Evolutionary conservation across 2,329 filamentous ascomycete species (phyloP).

Genomic region (Mycosphaerella sp.): DNA sequence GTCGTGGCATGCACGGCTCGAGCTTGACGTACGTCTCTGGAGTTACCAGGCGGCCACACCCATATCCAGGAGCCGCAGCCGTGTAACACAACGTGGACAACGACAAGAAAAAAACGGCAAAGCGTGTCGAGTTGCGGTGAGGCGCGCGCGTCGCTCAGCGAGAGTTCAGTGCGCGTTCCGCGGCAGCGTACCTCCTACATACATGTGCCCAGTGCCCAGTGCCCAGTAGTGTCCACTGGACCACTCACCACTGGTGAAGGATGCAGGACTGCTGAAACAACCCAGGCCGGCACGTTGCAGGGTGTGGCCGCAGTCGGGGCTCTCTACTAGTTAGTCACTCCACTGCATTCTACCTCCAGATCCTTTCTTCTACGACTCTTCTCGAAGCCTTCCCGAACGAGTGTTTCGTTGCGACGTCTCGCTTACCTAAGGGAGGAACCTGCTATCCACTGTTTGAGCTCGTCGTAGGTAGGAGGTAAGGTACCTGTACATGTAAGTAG

Average conservation of each 20-base stretch:
- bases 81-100: not conserved
- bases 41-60: not conserved
- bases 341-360: not conserved
- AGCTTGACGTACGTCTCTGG: not conserved
- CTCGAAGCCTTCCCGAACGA: not conserved
- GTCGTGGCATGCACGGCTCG: constrained; percentile 1
- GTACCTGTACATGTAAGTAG: not conserved
- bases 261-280: no score
- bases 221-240: no score
- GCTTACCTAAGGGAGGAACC: not conserved
- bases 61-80: not conserved
- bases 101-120: not conserved
- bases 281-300: not conserved
- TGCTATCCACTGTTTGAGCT: no score
- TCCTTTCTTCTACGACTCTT: not conserved
- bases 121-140: not conserved
- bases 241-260: no score
- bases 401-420: not conserved
- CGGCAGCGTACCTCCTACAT: not conserved
- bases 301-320: not conserved
- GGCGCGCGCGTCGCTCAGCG: not conserved
- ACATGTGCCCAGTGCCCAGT: no score
- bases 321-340: not conserved
- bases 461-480: no score
- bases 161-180: not conserved